These are phyloP conservation scores for Neofusicoccum parvum DNA, from an alignment of 2,329 filamentous ascomycete genomes.

Conservation along the genomic window DNA sequence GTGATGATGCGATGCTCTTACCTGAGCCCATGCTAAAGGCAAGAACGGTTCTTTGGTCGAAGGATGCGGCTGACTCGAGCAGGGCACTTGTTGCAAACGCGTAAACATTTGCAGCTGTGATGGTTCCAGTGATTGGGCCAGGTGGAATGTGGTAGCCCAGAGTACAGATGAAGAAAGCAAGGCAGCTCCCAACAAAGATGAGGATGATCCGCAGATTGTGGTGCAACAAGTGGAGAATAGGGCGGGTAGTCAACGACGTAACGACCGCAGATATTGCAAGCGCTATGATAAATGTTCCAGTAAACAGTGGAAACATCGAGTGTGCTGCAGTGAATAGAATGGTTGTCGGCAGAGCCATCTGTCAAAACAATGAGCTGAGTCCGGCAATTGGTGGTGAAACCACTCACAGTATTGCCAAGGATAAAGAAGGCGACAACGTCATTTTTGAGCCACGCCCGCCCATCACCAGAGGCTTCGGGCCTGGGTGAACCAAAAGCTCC, in stretches of 20 bases:
- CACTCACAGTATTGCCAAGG: not conserved
- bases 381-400: not conserved
- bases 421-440: conserved; percentile 9
- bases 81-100: not conserved
- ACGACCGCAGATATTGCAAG: not conserved
- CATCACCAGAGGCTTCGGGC: not conserved
- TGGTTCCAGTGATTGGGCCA: conserved; percentile 1
- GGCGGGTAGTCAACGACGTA: not conserved
- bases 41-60: not conserved
- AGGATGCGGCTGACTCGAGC: not conserved
- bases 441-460: not conserved
- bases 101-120: not conserved
- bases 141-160: not conserved
- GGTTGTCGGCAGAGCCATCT: conserved; percentile 8
- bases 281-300: not conserved
- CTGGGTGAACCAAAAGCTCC: not conserved
- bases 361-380: not conserved
- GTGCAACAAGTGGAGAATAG: not conserved
- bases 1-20: not conserved
- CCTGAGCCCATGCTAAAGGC: not conserved
- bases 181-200: conserved; percentile 5
- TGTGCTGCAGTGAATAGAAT: conserved; percentile 4
- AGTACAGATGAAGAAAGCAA: conserved; percentile 4
- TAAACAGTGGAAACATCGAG: not conserved
- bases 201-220: not conserved